Conservation (phyloP, 495 filamentous ascomycete species). For the Xylaria sp. region DNA sequence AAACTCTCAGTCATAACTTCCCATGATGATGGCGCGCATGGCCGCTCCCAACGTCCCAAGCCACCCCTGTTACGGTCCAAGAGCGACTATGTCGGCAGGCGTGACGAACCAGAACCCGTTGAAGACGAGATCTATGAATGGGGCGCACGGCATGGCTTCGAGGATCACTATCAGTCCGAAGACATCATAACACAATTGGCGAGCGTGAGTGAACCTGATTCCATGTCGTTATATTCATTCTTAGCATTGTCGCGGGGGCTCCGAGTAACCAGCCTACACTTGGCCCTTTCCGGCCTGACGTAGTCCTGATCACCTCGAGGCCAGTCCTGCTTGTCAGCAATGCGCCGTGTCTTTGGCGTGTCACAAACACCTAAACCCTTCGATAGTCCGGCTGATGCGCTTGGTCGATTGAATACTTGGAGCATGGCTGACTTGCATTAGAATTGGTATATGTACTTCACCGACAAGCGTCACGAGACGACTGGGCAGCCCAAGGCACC, state of each 20-base stretch:
- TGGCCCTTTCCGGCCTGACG: neutral
- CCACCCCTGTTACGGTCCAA: conserved; percentile 70
- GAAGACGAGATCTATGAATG: conserved; percentile 54
- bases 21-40: conserved; percentile 40
- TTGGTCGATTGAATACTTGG: neutral
- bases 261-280: neutral
- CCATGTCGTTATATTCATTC: conserved; percentile 43
- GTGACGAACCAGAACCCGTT: conserved; percentile 46
- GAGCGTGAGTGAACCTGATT: conserved; percentile 55
- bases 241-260: conserved; percentile 42
- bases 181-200: conserved; percentile 65
- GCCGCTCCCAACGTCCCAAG: conserved; percentile 48
- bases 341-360: neutral
- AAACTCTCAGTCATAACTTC: conserved; percentile 25
- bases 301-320: conserved; percentile 17
- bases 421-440: conserved; percentile 40
- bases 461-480: conserved; percentile 96
- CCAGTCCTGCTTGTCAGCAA: neutral
- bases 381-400: neutral
- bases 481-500: conserved; percentile 81
- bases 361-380: neutral
- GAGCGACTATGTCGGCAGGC: conserved; percentile 70
- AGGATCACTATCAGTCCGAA: conserved; percentile 72
- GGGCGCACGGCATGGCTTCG: conserved; percentile 70
- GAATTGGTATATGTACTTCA: conserved; percentile 99